Evolutionary conservation across 2,329 filamentous ascomycete species (phyloP), one percentile per base, ranked within the genome.

Genomic region (Aspergillus chevalieri): DNA sequence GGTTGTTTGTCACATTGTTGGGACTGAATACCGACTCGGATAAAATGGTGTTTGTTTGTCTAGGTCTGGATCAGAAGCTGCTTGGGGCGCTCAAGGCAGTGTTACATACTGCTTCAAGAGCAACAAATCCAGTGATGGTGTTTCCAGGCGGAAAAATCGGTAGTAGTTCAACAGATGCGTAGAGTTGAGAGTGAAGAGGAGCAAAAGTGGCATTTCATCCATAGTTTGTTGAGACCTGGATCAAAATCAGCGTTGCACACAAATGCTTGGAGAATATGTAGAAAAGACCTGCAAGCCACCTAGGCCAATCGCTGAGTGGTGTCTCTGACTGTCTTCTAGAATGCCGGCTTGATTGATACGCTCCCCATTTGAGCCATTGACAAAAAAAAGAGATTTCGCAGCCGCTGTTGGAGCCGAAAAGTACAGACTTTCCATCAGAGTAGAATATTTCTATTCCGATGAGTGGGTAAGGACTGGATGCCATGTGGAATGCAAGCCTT

Each of bases 171-270:
- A 44, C 21, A 30, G 41, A 9, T 43, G 17, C 42, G 28, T 36
- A 43, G 19, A 48, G 41, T 36, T n/a, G 39, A 44, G 12, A 42
- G n/a, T 19, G 15, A 34, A 49, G 44, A 41, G 47, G 50, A 30
- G 47, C 47, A 10, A 52, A 47, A 19, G 30, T 47, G 21, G 33
- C 47, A 19, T 22, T 42, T 47, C 50, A 33, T 44, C 47, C 39
- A 42, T 49, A 47, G 44, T 49, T 52, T 15, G 50, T 52, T 21
- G 47, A 49, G 39, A 52, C 21, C 21, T 21, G 21, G 21, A 21
- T 21, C 21, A 21, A 21, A 21, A 21, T 21, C 21, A 21, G 21
- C 21, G 5, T 21, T 4, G 21, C 21, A 21, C 21, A 21, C 21
- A 4, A 21, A 21, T 21, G 21, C 21, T 21, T 21, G 21, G 21